Percentiles rank a stretch among this genome's conserved stretches.
These are phyloP conservation scores for Alternaria sp. DNA, from an alignment of 2,329 filamentous ascomycete species.

Conservation along the genomic window DNA sequence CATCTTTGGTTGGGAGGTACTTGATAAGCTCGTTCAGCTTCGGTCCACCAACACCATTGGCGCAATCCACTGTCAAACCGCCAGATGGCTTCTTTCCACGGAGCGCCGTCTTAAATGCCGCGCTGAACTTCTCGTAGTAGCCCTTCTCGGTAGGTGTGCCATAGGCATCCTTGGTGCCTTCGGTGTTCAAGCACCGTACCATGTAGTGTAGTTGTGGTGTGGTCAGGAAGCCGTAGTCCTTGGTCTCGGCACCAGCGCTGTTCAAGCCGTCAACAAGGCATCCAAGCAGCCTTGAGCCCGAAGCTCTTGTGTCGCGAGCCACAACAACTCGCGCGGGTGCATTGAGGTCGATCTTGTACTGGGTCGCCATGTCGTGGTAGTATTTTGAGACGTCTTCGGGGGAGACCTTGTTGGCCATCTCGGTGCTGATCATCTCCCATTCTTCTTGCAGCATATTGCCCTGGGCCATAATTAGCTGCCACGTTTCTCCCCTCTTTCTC, in stretches of 20 bases:
- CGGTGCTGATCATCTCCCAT: slow-evolving; percentile 90
- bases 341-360: slow-evolving; percentile 68
- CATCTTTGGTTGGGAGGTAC: slow-evolving; percentile 71
- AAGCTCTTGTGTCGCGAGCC: slow-evolving; percentile 91
- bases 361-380: slow-evolving; percentile 74
- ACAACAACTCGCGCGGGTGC: slow-evolving; percentile 82
- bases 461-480: slow-evolving; percentile 50
- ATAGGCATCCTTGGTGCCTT: slow-evolving; percentile 85
- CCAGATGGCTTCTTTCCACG: slow-evolving; percentile 74
- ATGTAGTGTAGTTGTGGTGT: slow-evolving; percentile 99
- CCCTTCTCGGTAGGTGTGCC: slow-evolving; percentile 88
- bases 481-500: not conserved
- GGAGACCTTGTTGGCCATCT: slow-evolving; percentile 82
- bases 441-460: slow-evolving; percentile 92
- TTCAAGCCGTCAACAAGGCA: slow-evolving; percentile 82
- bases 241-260: slow-evolving; percentile 75
- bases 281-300: slow-evolving; percentile 81
- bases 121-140: slow-evolving; percentile 91
- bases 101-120: slow-evolving; percentile 85
- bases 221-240: slow-evolving; percentile 89
- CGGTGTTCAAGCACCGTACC: slow-evolving; percentile 91
- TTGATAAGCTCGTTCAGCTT: slow-evolving; percentile 89
- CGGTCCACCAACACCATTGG: slow-evolving; percentile 94
- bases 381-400: slow-evolving; percentile 78
- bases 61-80: slow-evolving; percentile 85